Base-by-base conservation (phyloP, 2,329 filamentous ascomycete genomes). In the Lecanicillium sp. region DNA sequence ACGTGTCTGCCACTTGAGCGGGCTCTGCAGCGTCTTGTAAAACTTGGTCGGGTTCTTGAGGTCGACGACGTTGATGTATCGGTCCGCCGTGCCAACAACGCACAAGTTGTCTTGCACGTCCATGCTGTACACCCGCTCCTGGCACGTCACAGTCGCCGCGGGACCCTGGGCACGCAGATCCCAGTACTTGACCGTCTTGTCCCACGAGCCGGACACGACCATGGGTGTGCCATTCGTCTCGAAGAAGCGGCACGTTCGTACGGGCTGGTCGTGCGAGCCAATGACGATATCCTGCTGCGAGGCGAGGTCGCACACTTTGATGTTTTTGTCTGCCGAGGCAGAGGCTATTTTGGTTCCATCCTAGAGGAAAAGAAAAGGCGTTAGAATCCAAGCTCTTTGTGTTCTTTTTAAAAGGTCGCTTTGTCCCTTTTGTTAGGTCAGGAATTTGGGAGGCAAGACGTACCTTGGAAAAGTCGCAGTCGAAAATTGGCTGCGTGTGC, bases 1-100 rank as follows among this genome's bases (percentile, higher is more conserved):
- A 42, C 90, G 74, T 2, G 92, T 98, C 71, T 98, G 92, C 87
- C 89, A 98, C 67, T 98, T 98, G 32, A 98, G 74, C 3, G 92
- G 92, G 55, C 87, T 95, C 64, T 95, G 87, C 36, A 95, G 75
- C 9, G 86, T 90, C 74, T 98, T 98, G 76, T 94, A 95, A 63
- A 95, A 87, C 52, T 86, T 87, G 38, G 77, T 78, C 4, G 92
- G 92, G 44, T 94, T 82, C 56, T 83, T 81, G 40, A 98, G 76
- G 63, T 95, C 88, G 64, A 98, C 73, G 45, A 98, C 83, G 60
- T 96, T 89, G 70, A 98, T 94, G 63, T 94, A 94, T 44, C 92
- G 80, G 57, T 98, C 92, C 11, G 92, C 92, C 1, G 89, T 96
- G 45, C 85, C 92, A 41, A 95, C 71, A 15, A 98, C 92, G 30